phyloP scores from a whole-genome alignment of 768 basidiomycete genomes.

The Boletus coccyginus region DNA sequence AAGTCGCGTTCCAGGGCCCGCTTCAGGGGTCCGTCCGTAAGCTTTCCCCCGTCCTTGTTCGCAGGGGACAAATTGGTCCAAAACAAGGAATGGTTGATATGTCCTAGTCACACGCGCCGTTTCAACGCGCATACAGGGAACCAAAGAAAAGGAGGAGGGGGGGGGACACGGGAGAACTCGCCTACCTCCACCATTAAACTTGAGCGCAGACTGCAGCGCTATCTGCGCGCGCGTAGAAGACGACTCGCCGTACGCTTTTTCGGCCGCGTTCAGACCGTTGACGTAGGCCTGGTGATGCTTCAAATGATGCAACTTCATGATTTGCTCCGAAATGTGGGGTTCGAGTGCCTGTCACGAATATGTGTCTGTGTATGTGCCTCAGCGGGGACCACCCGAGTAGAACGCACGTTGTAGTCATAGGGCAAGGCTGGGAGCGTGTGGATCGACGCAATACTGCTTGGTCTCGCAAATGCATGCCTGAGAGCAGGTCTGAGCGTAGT shows the following conservation, averaged over 20 bases:
- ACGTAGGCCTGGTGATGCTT: slow-evolving; percentile 95
- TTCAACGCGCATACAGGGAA: not conserved
- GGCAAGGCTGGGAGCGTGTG: slow-evolving; percentile 81
- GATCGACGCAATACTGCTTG: slow-evolving; percentile 41
- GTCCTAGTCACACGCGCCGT: slow-evolving; percentile 40
- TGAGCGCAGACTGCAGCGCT: slow-evolving; percentile 84
- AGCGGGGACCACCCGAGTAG: not conserved
- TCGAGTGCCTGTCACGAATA: slow-evolving; percentile 70
- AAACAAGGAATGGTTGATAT: slow-evolving; percentile 95
- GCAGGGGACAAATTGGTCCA: slow-evolving; percentile 95
- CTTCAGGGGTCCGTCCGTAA: slow-evolving; percentile 67
- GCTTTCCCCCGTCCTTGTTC: slow-evolving; percentile 57
- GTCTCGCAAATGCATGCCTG: slow-evolving; percentile 44
- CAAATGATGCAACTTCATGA: slow-evolving; percentile 91
- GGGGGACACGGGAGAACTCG: not conserved
- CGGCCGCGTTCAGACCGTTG: slow-evolving; percentile 90
- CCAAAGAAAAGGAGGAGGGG: not conserved
- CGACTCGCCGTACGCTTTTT: slow-evolving; percentile 72
- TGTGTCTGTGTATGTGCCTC: not conserved
- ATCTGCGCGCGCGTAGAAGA: slow-evolving; percentile 72
- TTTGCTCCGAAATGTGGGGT: slow-evolving; percentile 86
- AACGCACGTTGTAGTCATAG: slow-evolving; percentile 72
- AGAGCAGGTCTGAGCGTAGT: slow-evolving; percentile 42
- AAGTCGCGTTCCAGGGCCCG: slow-evolving; percentile 77
- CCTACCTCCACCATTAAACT: slow-evolving; percentile 95